Conservation (phyloP, 768 basidiomycete species). For the Leucosporidium yakuticum region DNA sequence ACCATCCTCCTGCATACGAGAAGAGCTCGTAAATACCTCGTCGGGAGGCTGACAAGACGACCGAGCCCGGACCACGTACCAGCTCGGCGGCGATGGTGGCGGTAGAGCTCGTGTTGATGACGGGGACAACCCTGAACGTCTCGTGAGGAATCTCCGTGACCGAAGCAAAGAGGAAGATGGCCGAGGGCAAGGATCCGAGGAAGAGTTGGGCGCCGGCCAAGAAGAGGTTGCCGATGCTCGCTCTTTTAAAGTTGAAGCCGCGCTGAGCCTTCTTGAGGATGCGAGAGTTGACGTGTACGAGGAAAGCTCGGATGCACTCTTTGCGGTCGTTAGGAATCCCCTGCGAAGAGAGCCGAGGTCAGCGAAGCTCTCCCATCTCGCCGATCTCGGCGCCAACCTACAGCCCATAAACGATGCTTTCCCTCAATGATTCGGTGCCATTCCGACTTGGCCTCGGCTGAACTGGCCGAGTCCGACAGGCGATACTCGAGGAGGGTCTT, state of each 20-base stretch:
- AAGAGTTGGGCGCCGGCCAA: constrained; percentile 81
- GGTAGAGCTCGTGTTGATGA: constrained; percentile 86
- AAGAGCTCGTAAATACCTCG: neutral
- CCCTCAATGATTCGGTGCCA: constrained; percentile 75
- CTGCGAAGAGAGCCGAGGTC: constrained; percentile 53
- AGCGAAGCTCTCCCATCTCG: constrained; percentile 44
- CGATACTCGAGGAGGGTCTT: constrained; percentile 71
- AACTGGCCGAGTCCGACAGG: constrained; percentile 60
- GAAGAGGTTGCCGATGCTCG: constrained; percentile 57
- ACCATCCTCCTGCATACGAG: constrained; percentile 10
- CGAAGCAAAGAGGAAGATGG: constrained; percentile 83
- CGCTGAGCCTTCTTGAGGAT: constrained; percentile 44
- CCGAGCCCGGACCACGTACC: neutral
- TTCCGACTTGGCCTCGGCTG: constrained; percentile 72
- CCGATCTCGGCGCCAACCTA: constrained; percentile 48
- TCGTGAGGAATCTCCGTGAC: constrained; percentile 65
- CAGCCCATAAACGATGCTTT: constrained; percentile 67
- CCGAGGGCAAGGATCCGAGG: constrained; percentile 78
- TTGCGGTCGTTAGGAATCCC: constrained; percentile 51
- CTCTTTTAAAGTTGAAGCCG: constrained; percentile 84
- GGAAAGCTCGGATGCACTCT: constrained; percentile 59
- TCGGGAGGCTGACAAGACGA: too few relatives aligned
- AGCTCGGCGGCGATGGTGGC: constrained; percentile 77
- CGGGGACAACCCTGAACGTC: constrained; percentile 73
- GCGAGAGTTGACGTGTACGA: constrained; percentile 86